Evolutionary conservation across 495 filamentous ascomycete genomes (phyloP), one percentile per base, ranked within the genome.

Genomic region (Penicillium daleae): DNA sequence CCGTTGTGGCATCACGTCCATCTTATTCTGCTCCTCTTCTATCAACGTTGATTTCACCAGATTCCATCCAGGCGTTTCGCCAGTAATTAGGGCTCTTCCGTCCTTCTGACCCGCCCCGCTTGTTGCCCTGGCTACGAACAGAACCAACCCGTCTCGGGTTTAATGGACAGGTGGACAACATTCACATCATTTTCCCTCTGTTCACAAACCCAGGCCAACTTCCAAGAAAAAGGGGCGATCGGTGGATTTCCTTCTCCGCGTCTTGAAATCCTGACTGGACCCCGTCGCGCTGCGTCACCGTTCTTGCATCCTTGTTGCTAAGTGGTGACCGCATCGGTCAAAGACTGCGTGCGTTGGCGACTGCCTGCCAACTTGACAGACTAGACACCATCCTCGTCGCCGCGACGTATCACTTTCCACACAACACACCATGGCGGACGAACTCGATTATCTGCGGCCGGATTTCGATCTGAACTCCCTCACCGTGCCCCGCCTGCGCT

Each of bases 401-500:
- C 60, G 22, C 48, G 21, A 46, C 42, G 10, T 22, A 33, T 49
- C 55, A 59, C 39, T 42, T 33, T 19, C n/a, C 50, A 59, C 56
- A 27, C 42, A 50, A 46, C 26, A 59, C 68, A 83, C 44, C 69
- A 91, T 91, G 88, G 77, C 77, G 24, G 91, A 93, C 66, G 87
- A 84, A 60, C 73, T 88, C 53, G 89, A 93, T 58, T 99, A 97
- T 72, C 85, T 98, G 37, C 84, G 91, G 59, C 78, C 89, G 21
- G 90, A 84, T 64, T 97, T 97, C 74, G 93, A 98, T 70, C 89
- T 96, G 27, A 79, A 80, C 62, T 86, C 85, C 56, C 83, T 97
- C 57, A 98, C 92, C 6, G 86, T 97, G 29, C 91, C 94, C 42
- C 87, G 88, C 37, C 83, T 99, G 58, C 90, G 95, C 49, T 90